Evolutionary conservation across 2,329 filamentous ascomycete genomes (phyloP).

Genomic region (Aspergillus tubingensis): DNA sequence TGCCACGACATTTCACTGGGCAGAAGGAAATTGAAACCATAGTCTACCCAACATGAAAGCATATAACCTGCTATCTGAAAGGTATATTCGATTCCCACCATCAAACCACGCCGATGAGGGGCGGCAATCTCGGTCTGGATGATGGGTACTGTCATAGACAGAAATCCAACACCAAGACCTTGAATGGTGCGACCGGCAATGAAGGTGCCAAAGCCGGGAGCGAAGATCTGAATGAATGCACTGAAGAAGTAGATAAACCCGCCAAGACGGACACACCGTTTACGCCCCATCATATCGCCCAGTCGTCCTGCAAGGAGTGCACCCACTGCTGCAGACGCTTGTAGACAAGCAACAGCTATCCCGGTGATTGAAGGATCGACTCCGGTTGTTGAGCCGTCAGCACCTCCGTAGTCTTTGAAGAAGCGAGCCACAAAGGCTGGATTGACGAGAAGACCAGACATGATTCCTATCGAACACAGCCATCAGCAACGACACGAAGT

Average conservation of each 20-base stretch:
- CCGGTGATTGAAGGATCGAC: slow-evolving; percentile 43
- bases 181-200: slow-evolving; percentile 38
- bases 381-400: slow-evolving; percentile 29
- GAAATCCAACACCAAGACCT: slow-evolving; percentile 34
- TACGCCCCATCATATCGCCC: slow-evolving; percentile 34
- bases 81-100: slow-evolving; percentile 45
- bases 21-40: slow-evolving; percentile 41
- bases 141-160: no score
- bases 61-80: slow-evolving; percentile 42
- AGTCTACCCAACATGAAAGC: slow-evolving; percentile 45
- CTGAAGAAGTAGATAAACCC: slow-evolving; percentile 42
- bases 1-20: slow-evolving; percentile 37
- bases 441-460: slow-evolving; percentile 45
- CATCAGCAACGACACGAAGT: no score
- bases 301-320: no score
- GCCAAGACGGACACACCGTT: slow-evolving; percentile 39
- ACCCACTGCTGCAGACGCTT: no score
- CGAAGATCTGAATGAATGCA: slow-evolving; percentile 42
- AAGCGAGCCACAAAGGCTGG: slow-evolving; percentile 44
- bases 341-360: slow-evolving; percentile 39
- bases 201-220: slow-evolving; percentile 37
- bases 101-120: slow-evolving; percentile 10
- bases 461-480: slow-evolving; percentile 33
- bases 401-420: slow-evolving; percentile 42
- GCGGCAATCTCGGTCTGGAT: no score